These are phyloP conservation scores for Letharia lupina DNA, from an alignment of 495 filamentous ascomycete genomes.

Conservation along the genomic window DNA sequence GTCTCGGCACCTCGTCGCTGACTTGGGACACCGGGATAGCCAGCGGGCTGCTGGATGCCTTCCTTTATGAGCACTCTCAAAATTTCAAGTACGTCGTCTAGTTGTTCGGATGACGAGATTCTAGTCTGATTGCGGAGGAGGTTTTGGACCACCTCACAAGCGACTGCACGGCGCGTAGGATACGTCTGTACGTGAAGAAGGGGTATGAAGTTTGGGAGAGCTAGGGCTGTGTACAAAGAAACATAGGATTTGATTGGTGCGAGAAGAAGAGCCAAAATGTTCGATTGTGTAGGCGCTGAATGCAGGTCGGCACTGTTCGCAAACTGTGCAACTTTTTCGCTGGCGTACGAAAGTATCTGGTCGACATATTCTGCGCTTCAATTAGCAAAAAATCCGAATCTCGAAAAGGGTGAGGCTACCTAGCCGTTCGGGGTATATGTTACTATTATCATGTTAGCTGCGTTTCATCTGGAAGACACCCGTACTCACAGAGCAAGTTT, in stretches of 20 bases:
- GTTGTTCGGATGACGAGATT: constrained; percentile 65
- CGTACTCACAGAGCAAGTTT: constrained; percentile 68
- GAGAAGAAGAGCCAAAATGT: constrained; percentile 77
- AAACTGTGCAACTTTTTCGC: constrained; percentile 78
- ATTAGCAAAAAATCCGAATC: constrained; percentile 8
- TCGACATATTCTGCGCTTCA: constrained; percentile 70
- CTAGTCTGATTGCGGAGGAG: constrained; percentile 70
- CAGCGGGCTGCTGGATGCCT: constrained; percentile 72
- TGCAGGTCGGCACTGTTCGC: constrained; percentile 91
- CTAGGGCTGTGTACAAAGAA: constrained; percentile 86
- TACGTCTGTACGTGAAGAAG: constrained; percentile 90
- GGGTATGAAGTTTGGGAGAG: constrained; percentile 83
- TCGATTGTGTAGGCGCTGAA: constrained; percentile 76
- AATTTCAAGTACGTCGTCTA: constrained; percentile 83
- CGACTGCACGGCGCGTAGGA: constrained; percentile 80
- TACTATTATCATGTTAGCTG: constrained; percentile 36
- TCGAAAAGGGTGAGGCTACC: constrained; percentile 24
- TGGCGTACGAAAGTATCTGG: constrained; percentile 83
- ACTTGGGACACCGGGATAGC: constrained; percentile 69
- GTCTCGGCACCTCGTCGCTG: constrained; percentile 64
- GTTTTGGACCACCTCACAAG: constrained; percentile 72
- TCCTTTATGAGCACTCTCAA: constrained; percentile 87
- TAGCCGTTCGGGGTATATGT: constrained; percentile 84
- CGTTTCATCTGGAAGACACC: neutral
- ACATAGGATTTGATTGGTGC: constrained; percentile 82